Evolutionary conservation across 2,329 filamentous ascomycete genomes (phyloP).

Genomic region (Cladophialophora exuberans): DNA sequence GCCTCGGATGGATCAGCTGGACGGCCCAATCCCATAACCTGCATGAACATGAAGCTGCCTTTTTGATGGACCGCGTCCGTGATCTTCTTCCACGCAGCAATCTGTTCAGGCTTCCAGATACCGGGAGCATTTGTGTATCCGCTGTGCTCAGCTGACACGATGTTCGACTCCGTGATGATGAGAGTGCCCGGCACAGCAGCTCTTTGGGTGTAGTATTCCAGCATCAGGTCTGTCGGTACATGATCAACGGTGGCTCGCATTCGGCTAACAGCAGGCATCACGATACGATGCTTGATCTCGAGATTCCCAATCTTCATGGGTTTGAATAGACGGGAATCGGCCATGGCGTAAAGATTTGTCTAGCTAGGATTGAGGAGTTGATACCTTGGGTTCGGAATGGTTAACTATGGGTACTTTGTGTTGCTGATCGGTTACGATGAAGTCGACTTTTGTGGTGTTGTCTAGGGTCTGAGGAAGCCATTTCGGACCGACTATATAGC

Average conservation of each 20-base stretch:
- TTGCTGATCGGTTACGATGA: not conserved
- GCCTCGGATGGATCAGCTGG: slow-evolving; percentile 10
- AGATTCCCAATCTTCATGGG: slow-evolving; percentile 10
- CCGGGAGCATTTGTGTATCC: slow-evolving; percentile 22
- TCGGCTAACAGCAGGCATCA: slow-evolving; percentile 58
- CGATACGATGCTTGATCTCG: slow-evolving; percentile 48
- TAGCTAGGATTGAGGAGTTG: not conserved
- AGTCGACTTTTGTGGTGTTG: not conserved
- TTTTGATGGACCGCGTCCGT: slow-evolving; percentile 56
- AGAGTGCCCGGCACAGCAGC: slow-evolving; percentile 41
- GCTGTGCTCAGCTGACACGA: not conserved
- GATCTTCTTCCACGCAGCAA: slow-evolving; percentile 55
- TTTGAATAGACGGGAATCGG: slow-evolving; percentile 14
- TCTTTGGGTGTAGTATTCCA: slow-evolving; percentile 46
- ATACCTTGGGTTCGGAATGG: too few species aligned
- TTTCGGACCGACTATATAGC: not conserved
- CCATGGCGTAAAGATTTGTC: not conserved
- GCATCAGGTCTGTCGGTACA: slow-evolving; percentile 44
- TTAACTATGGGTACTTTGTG: not conserved
- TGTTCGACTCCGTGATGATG: slow-evolving; percentile 41
- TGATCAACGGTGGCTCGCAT: slow-evolving; percentile 51
- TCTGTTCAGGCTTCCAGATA: slow-evolving; percentile 41
- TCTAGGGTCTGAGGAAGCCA: not conserved
- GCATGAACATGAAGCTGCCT: slow-evolving; percentile 51
- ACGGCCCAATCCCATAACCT: slow-evolving; percentile 48